Evolutionary conservation across 1,139 yeast genomes (phyloP).

Genomic region (Candida glucosophila): DNA sequence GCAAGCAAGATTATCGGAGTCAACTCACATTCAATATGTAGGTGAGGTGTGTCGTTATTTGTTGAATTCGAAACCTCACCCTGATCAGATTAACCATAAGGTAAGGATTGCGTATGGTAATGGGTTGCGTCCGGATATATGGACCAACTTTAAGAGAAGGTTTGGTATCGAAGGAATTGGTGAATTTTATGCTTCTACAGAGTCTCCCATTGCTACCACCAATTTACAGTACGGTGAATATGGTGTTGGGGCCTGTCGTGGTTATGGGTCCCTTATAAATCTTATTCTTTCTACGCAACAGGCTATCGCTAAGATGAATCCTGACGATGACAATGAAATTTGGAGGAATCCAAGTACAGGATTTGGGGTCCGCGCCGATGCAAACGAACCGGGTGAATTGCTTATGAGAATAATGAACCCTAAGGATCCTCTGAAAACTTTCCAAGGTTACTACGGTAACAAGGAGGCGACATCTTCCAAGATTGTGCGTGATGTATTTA

Average conservation of each 20-base stretch:
- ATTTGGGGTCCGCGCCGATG: slow-evolving; percentile 26
- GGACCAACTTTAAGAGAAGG: slow-evolving; percentile 71
- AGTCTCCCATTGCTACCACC: slow-evolving; percentile 87
- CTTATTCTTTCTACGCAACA: slow-evolving; percentile 49
- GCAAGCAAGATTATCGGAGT: slow-evolving; percentile 61
- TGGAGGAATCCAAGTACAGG: slow-evolving; percentile 69
- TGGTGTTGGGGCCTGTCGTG: slow-evolving; percentile 87
- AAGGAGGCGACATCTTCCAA: slow-evolving; percentile 72
- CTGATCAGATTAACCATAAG: slow-evolving; percentile 60
- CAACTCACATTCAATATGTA: slow-evolving; percentile 86
- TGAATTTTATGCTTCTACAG: slow-evolving; percentile 93
- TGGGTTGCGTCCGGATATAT: slow-evolving; percentile 87
- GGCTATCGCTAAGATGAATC: slow-evolving; percentile 65
- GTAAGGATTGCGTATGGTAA: slow-evolving; percentile 81
- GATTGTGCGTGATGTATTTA: slow-evolving; percentile 62
- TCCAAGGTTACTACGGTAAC: slow-evolving; percentile 87
- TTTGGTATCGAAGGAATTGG: slow-evolving; percentile 73
- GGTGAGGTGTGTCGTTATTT: slow-evolving; percentile 94
- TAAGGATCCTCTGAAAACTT: slow-evolving; percentile 54
- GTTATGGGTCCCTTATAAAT: slow-evolving; percentile 63
- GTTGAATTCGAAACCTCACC: slow-evolving; percentile 53
- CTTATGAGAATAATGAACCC: slow-evolving; percentile 68
- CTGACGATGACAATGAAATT: slow-evolving; percentile 66
- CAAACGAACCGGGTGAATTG: slow-evolving; percentile 79
- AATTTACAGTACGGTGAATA: slow-evolving; percentile 68